Percentiles rank a stretch among this genome's conserved stretches.
Conservation (phyloP, 768 basidiomycete species). For the Suillus americanus region DNA sequence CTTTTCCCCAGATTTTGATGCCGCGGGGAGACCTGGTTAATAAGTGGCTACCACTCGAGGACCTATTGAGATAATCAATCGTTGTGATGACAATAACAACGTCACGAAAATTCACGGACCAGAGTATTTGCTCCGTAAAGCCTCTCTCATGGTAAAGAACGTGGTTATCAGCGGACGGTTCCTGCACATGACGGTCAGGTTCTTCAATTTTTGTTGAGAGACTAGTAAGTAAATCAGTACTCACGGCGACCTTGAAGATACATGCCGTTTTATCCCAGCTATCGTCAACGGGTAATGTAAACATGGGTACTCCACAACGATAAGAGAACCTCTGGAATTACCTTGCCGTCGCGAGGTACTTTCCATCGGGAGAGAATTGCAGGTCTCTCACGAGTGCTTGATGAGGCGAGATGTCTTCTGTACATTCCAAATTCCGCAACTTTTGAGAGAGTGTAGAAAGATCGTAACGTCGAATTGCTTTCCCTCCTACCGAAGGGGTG, state of each 20-base stretch:
- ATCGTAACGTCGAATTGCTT: not conserved
- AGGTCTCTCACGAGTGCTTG: conserved; percentile 55
- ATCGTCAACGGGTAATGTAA: conserved; percentile 8
- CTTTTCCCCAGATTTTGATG: conserved; percentile 55
- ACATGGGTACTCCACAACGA: conserved; percentile 2
- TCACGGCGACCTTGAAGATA: conserved; percentile 48
- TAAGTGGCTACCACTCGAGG: conserved; percentile 43
- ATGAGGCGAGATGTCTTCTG: conserved; percentile 45
- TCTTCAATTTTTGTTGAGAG: not conserved
- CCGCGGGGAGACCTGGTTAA: conserved; percentile 49
- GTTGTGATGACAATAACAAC: not conserved
- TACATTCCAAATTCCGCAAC: conserved; percentile 38
- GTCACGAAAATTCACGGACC: conserved; percentile 27
- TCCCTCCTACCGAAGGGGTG: not conserved
- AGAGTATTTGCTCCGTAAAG: conserved; percentile 56
- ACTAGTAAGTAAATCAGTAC: conserved; percentile 15
- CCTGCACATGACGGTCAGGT: conserved; percentile 29
- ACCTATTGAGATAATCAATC: conserved; percentile 32
- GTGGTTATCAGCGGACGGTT: conserved; percentile 43
- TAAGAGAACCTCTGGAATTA: conserved; percentile 13
- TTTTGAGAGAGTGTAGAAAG: conserved; percentile 22
- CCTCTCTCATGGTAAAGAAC: conserved; percentile 50
- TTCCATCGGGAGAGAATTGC: conserved; percentile 56
- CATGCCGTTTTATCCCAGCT: conserved; percentile 53
- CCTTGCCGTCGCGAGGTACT: conserved; percentile 54